Evolutionary conservation across 345 rosid genomes (phyloP).

Genomic region (Eucalyptus victrix): DNA sequence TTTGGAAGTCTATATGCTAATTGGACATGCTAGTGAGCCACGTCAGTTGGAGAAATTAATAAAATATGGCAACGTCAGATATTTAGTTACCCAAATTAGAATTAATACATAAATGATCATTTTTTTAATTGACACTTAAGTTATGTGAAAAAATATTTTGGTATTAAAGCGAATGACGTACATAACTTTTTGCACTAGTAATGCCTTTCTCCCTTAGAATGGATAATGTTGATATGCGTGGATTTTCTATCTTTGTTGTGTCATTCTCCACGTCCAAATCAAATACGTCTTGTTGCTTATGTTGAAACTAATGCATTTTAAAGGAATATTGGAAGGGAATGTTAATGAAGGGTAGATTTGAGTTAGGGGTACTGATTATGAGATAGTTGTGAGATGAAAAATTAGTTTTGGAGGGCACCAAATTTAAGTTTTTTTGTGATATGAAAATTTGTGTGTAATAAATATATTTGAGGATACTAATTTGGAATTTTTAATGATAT

Average conservation of each 20-base stretch:
- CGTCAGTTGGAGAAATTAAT: too few species aligned
- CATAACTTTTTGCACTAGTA: fast-evolving
- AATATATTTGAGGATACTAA: neutral
- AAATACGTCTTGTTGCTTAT: fast-evolving
- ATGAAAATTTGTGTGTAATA: neutral
- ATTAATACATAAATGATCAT: too few species aligned
- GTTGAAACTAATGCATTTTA: neutral
- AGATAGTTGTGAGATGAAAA: neutral
- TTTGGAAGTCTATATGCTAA: too few species aligned
- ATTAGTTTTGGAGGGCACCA: neutral
- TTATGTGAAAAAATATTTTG: too few species aligned
- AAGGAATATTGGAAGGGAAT: neutral
- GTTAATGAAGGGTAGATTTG: neutral
- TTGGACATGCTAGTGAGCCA: too few species aligned
- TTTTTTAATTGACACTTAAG: too few species aligned
- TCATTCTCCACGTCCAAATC: neutral
- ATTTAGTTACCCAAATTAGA: too few species aligned
- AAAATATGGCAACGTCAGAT: too few species aligned
- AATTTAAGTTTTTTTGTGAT: neutral
- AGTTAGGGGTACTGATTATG: neutral
- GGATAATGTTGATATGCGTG: neutral
- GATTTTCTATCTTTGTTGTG: neutral
- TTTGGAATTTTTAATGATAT: neutral
- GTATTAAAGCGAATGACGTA: fast-evolving
- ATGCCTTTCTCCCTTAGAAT: neutral